phyloP scores from a whole-genome alignment of 1,284 basidiomycete genomes.

The Microbotryum silenes-acaulis region DNA sequence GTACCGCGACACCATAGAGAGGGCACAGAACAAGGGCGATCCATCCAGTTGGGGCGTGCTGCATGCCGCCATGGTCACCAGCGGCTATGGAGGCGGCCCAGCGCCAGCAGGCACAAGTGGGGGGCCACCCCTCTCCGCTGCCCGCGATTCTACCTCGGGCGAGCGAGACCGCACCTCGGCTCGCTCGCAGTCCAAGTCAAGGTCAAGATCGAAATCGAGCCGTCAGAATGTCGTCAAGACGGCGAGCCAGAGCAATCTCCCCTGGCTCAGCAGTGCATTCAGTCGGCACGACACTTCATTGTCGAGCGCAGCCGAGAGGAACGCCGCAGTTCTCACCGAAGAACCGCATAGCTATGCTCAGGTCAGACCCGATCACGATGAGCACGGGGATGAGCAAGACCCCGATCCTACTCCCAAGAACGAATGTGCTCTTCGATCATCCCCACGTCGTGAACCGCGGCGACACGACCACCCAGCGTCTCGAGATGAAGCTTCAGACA shows the following conservation, averaged over 20 bases:
- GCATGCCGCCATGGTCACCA: background rate
- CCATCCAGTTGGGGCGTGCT: conserved; percentile 10
- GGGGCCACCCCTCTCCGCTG: background rate
- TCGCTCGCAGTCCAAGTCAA: background rate
- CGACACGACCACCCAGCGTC: background rate
- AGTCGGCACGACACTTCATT: too few species aligned
- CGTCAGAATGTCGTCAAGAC: background rate
- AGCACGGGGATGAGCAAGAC: conserved; percentile 3
- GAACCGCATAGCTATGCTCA: background rate
- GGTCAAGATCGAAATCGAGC: background rate
- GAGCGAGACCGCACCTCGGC: background rate
- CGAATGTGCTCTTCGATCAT: background rate
- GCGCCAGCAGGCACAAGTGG: too few species aligned
- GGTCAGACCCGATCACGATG: background rate
- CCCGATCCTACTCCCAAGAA: background rate
- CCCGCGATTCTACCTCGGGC: background rate
- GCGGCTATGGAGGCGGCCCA: background rate
- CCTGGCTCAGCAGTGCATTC: too few species aligned
- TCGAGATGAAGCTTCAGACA: background rate
- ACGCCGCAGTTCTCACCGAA: too few species aligned
- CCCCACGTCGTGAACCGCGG: background rate
- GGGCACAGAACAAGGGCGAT: conserved; percentile 8
- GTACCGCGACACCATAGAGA: conserved; percentile 10
- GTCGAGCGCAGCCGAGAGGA: too few species aligned
- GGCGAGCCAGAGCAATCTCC: background rate